A percentile compares a stretch with the other conserved stretches of the same genome.
Evolutionary conservation across 2,329 filamentous ascomycete species (phyloP).

Genomic region (Leptographium galeiforme): DNA sequence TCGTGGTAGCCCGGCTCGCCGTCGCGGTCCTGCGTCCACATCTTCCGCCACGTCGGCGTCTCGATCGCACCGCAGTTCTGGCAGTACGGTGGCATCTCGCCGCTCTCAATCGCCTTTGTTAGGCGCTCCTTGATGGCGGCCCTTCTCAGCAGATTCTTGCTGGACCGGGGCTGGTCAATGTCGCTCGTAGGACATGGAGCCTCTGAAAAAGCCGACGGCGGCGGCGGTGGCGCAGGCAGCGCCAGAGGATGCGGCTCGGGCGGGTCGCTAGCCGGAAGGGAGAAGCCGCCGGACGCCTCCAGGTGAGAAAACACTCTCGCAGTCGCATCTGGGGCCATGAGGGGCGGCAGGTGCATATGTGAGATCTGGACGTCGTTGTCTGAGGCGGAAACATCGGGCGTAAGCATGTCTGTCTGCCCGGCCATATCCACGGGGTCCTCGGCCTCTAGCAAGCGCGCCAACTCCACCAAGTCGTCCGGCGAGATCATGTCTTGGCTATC

Average conservation of each 20-base stretch:
- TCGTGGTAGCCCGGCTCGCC: slow-evolving; percentile 59
- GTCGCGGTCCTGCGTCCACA: slow-evolving; percentile 64
- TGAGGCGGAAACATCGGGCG: not conserved
- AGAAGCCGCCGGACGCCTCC: not conserved
- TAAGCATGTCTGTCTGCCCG: not conserved
- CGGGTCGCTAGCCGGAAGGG: slow-evolving; percentile 34
- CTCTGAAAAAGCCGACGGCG: slow-evolving; percentile 22
- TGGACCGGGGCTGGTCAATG: slow-evolving; percentile 28
- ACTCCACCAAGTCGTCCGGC: not conserved
- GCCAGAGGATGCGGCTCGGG: slow-evolving; percentile 18
- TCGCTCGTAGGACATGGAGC: slow-evolving; percentile 31
- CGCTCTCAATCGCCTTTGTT: slow-evolving; percentile 55
- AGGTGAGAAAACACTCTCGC: not conserved
- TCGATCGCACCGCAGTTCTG: slow-evolving; percentile 90
- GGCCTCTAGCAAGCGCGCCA: not conserved
- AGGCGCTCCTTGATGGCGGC: slow-evolving; percentile 44
- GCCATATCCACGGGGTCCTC: not conserved
- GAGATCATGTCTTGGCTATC: not conserved
- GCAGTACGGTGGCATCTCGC: slow-evolving; percentile 79
- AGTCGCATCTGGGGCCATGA: not conserved
- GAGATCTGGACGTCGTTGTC: not conserved
- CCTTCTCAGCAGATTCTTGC: slow-evolving; percentile 54
- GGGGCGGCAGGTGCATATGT: not conserved
- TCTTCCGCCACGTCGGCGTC: slow-evolving; percentile 91
- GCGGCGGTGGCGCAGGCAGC: slow-evolving; percentile 15